Base-by-base conservation (phyloP, 2,329 filamentous ascomycete species). In the Aulographum hederae region DNA sequence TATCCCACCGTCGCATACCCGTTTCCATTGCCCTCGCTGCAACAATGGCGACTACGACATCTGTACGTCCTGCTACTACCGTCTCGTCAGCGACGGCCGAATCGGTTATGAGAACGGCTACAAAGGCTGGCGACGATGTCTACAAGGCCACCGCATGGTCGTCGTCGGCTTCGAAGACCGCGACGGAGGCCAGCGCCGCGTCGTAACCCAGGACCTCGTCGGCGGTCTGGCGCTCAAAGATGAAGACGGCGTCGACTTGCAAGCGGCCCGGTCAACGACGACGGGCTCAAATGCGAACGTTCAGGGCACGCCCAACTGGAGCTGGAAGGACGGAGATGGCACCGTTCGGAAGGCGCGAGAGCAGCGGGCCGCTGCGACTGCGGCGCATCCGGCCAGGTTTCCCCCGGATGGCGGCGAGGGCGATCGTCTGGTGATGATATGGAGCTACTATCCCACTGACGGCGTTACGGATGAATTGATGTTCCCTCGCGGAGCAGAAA, bases 11-110 rank as follows among this genome's bases (percentile, higher is more conserved):
- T 67, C 64, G 0, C 64, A 72, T 32, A 68, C 67, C 4, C 68
- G 84, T 11, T 84, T 77, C 42, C 86, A 94, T 54, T 95, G 86
- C 53, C 74, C 72, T 30, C 58, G 64, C 32, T 92, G 84, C 51
- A 71, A 69, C 32, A 60, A 67, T 18, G 84, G 84, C n/a, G 78
- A 91, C 49, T 92, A 89, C 50, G 81, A 94, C 42, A 69, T 93
- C 30, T 94, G 85, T 54, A 63, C 63, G 13, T 59, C 65, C 3
- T 94, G 85, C 59, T 94, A 94, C 51, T 57, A 65, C 31, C 67
- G 65, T 29, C 62, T 85, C 5, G 66, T 78, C 2, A 54, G 61
- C 2, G 64, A 65, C 0, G 65, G 68, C 6, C 70, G 69, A 28
- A 73, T 94, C 38, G 73, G 69, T 34, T 57, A 61, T 13, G 77